Base-by-base conservation (phyloP, 225 moss, liverwort and hornwort genomes). In the Marchantia paleacea region DNA sequence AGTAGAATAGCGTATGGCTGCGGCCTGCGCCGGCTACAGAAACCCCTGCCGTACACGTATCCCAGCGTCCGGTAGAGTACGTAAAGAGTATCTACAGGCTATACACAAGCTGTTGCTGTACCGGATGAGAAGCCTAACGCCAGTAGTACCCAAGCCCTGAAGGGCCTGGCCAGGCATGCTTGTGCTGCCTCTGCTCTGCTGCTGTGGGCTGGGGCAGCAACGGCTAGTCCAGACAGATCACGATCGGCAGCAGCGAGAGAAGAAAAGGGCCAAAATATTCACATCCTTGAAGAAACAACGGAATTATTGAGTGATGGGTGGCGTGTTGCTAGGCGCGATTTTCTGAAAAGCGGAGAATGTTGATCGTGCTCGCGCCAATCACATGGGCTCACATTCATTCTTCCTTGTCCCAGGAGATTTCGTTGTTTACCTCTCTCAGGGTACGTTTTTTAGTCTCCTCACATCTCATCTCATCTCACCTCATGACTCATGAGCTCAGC, bases 281-380 rank as follows among this genome's bases (percentile, higher is more conserved):
- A 7, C 6, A 47, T 7, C 9, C 29, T 69, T 47, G 39, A 69
- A 47, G 69, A 19, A 66, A 14, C 29, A 69, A 30, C 30, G 69
- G 69, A 69, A 69, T 69, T 69, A 31, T 69, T 69, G 69, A 69
- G 69, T 10, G 39, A 47, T 69, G 69, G 69, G 29, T 69, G 69
- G 69, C 69, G 69, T 69, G 18, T 55, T 55, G 55, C 12, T 0
- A 18, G 55, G 55, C 12, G 18, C 55, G 39, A 47, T 30, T 29
- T 69, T 69, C 69, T 69, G 69, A 31, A 69, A 69, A 69, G 69
- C 24, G 69, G 30, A 69, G 69, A 69, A 69, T 69, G 69, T 69
- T 63, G 63, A 63, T 20, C 63, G 22, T 63, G 63, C 63, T 63
- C 22, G 22, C 63, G 24, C 63, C 63, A 63, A 20, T 24, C 19